Evolutionary conservation across 345 rosid species (phyloP).

Genomic region (Laguncularia racemosa): DNA sequence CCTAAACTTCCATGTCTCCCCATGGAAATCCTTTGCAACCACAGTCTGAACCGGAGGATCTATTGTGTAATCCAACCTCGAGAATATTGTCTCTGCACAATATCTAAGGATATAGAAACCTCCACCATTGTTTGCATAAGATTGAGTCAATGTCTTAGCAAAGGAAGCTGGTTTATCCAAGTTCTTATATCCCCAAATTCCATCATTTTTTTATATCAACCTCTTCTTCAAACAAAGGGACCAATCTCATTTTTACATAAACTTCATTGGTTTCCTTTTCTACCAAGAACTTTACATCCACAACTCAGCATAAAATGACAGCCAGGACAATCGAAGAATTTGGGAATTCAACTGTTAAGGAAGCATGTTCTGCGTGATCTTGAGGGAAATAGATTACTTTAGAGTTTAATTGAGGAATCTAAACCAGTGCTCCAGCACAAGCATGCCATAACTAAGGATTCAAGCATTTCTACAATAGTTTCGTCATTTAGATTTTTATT

Average conservation of each 20-base stretch:
- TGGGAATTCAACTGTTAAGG: no score
- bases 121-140: slow-evolving; percentile 97
- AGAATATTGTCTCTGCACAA: slow-evolving; percentile 94
- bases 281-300: no score
- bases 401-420: slow-evolving; percentile 65
- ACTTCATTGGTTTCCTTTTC: slow-evolving; percentile 85
- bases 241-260: slow-evolving; percentile 50
- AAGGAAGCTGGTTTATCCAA: no score
- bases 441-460: slow-evolving; percentile 98
- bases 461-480: slow-evolving; percentile 44
- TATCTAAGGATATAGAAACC: slow-evolving; percentile 95
- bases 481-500: slow-evolving; percentile 27
- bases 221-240: slow-evolving; percentile 34
- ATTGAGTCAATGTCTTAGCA: slow-evolving; percentile 87
- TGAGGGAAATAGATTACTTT: no score
- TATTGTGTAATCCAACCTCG: slow-evolving; percentile 63
- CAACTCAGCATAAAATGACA: no score
- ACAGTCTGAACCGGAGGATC: slow-evolving; percentile 95
- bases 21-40: slow-evolving; percentile 80
- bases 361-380: no score
- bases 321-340: no score
- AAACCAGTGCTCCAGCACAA: slow-evolving; percentile 93
- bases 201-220: slow-evolving; percentile 24
- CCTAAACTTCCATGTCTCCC: slow-evolving; percentile 87
- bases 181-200: slow-evolving; percentile 20